Percentiles rank a stretch among this genome's conserved stretches.
Evolutionary conservation across 169 alveolate species (phyloP).

Genomic region (Plasmodium malariae): DNA sequence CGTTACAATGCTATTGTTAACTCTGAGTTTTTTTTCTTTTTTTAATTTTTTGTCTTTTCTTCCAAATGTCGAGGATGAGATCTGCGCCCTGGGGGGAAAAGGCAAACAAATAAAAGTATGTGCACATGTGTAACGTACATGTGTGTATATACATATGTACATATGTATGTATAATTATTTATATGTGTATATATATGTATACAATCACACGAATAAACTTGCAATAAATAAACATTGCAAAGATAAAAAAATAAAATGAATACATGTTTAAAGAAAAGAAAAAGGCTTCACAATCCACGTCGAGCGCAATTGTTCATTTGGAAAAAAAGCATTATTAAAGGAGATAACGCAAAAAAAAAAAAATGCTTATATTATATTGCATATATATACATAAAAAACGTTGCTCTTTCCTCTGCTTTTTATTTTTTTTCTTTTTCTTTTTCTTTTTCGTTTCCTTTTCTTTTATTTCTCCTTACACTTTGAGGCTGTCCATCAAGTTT

Average conservation of each 20-base stretch:
- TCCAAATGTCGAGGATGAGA: conserved; percentile 57
- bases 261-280: background rate
- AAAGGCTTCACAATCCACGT: too few relatives aligned
- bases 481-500: conserved; percentile 30
- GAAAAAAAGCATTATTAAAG: too few relatives aligned
- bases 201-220: too few relatives aligned
- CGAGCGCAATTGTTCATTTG: too few relatives aligned
- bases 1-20: conserved; percentile 17
- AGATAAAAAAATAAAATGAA: background rate
- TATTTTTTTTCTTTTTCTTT: background rate
- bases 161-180: too few relatives aligned
- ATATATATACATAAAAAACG: too few relatives aligned
- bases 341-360: too few relatives aligned
- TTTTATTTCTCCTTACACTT: conserved; percentile 31
- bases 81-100: conserved; percentile 30
- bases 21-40: conserved; percentile 43
- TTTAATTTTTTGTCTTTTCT: conserved; percentile 41
- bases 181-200: too few relatives aligned
- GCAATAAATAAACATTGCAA: background rate
- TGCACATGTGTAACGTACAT: background rate
- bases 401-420: too few relatives aligned
- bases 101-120: background rate
- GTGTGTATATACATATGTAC: background rate
- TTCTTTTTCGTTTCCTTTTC: background rate
- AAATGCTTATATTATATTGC: too few relatives aligned